A percentile compares a stretch with the other conserved stretches of the same genome.
Conservation (phyloP, 1,284 basidiomycete species). For the Ceratobasidium sp. region DNA sequence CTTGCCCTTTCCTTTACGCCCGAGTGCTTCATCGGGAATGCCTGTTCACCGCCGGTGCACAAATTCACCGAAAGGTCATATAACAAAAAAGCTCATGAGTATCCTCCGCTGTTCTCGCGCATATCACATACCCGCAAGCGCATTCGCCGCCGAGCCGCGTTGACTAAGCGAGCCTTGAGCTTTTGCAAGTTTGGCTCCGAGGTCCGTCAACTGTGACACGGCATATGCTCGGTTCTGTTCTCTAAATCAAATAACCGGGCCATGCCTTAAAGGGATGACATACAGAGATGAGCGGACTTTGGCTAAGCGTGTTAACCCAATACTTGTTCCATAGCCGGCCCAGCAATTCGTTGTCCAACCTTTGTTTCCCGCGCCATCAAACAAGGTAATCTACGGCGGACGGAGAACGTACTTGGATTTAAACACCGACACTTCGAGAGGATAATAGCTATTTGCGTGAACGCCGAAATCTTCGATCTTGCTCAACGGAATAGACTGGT, state of each 20-base stretch:
- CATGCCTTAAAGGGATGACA: constrained; percentile 47
- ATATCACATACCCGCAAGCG: constrained; percentile 28
- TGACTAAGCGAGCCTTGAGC: constrained; percentile 54
- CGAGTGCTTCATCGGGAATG: constrained; percentile 45
- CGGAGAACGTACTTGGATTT: constrained; percentile 70
- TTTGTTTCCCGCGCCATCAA: neutral
- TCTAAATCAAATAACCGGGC: neutral
- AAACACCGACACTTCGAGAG: constrained; percentile 93
- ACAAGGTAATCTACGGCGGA: too few species aligned
- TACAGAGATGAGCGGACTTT: constrained; percentile 89
- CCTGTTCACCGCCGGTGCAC: constrained; percentile 25
- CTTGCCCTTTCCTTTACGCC: constrained; percentile 47
- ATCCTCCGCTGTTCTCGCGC: constrained; percentile 10
- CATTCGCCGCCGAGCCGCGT: constrained; percentile 45
- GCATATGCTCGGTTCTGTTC: constrained; percentile 88
- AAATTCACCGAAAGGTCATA: neutral
- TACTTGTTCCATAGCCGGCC: constrained; percentile 98
- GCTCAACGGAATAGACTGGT: constrained; percentile 91
- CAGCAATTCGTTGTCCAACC: constrained; percentile 82
- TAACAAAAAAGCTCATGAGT: neutral
- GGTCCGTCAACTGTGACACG: constrained; percentile 85
- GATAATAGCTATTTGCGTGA: constrained; percentile 97
- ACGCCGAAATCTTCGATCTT: constrained; percentile 99
- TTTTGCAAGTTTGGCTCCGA: constrained; percentile 85
- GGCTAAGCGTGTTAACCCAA: constrained; percentile 95